Evolutionary conservation across 1,284 basidiomycete species (phyloP), one percentile per base, ranked within the genome.

Genomic region (Volvariella volvacea): DNA sequence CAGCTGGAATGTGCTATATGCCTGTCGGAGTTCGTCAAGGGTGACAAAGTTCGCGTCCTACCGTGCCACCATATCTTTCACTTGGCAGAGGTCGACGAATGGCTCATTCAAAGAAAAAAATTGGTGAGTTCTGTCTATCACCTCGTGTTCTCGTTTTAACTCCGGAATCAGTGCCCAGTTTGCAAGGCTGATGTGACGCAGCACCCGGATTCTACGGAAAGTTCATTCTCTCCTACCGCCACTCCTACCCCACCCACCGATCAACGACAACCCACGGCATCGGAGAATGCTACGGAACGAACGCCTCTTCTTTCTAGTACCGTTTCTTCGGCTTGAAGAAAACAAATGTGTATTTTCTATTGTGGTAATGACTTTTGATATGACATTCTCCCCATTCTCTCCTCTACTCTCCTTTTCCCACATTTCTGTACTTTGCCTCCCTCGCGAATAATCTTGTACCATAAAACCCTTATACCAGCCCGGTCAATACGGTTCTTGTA

Each of bases 51-150:
- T 28, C 78, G 92, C 51, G 88, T 93, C 42, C 61, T 95, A 39
- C 92, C 92, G 0, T 96, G 92, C 57, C 84, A 88, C 43, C 92
- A 95, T 60, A 80, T 94, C 45, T 91, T 89, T 62, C 88, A 91
- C 62, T 69, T 87, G 44, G 80, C 83, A 38, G 91, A 94, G 62
- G 81, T 94, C 36, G 90, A 92, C 58, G 76, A 83, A 53, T 96
- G 92, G 92, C 66, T 96, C 48, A 83, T 92, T 48, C 81, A 86
- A 50, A 80, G 87, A 62, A 89, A 92, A 70, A 92, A 94, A 68
- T 66, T 92, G 60, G 90, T 92, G 56, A 57, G 84, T 73, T 33
- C 37, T 21, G 36, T 38, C 31, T 40, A 45, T 41, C 2, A 15
- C 6, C 7, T 15, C 21, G 22, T 41, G 44, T 44, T 33, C 46